phyloP scores from a whole-genome alignment of 1,139 yeast species.

The Hyphopichia buzzinii region DNA sequence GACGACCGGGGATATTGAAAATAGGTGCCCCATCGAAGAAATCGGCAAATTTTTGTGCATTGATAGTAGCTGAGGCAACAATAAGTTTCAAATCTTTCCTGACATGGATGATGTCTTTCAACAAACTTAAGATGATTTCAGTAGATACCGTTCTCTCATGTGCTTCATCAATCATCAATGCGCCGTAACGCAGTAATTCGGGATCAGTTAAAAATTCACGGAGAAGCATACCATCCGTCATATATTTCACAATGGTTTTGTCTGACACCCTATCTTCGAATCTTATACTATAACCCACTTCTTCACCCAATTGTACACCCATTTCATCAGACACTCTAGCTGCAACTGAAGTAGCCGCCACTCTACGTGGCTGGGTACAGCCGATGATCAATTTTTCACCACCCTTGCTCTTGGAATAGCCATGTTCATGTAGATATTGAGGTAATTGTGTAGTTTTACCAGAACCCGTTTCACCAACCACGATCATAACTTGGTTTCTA shows the following conservation, averaged over 20 bases:
- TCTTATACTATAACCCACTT: conserved; percentile 85
- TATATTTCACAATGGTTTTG: conserved; percentile 71
- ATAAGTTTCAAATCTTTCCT: conserved; percentile 71
- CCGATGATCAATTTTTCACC: conserved; percentile 53
- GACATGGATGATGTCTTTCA: conserved; percentile 65
- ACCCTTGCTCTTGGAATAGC: conserved; percentile 51
- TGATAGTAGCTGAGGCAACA: conserved; percentile 92
- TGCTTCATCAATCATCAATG: conserved; percentile 93
- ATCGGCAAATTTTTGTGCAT: conserved; percentile 78
- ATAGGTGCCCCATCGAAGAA: conserved; percentile 85
- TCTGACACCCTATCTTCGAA: conserved; percentile 74
- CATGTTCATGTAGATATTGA: conserved; percentile 81
- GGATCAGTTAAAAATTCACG: conserved; percentile 84
- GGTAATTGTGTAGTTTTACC: conserved; percentile 97
- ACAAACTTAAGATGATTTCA: conserved; percentile 78
- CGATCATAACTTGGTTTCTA: conserved; percentile 71
- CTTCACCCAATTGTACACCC: conserved; percentile 65
- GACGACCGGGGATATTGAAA: conserved; percentile 83
- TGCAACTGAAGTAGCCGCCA: conserved; percentile 94
- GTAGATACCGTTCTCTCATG: conserved; percentile 94
- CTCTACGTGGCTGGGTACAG: conserved; percentile 94
- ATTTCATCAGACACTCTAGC: conserved; percentile 87
- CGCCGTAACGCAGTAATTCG: conserved; percentile 63
- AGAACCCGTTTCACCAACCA: conserved; percentile 97
- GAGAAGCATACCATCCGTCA: conserved; percentile 93